Base-by-base conservation (phyloP, 75 land plant species). In the Azolla pinnata region DNA sequence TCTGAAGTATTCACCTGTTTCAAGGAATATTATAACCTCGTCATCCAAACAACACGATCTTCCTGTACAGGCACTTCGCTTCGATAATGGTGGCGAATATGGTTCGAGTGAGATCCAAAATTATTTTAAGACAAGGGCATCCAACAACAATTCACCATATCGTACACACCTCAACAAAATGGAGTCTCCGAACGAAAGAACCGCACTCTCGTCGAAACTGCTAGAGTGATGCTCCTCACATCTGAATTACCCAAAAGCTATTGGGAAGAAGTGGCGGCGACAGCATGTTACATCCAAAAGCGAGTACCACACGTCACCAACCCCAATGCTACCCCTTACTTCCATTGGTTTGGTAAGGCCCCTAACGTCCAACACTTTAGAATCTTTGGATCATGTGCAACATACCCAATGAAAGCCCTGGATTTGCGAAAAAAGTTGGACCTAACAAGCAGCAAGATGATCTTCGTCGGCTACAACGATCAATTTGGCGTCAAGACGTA, bases 241-340 rank as follows among this genome's bases (percentile, higher is more conserved):
- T 26, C 27, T 2, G 40, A 31, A 33, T 59, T 65, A 31, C 28
- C 49, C 21, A 65, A 65, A 40, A 14, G 27, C 24, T 65, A 28
- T 40, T 56, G 60, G 59, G 59, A 21, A 25, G 67, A 38, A 23
- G 47, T 45, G 18, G 17, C 40, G 10, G 33, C 56, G 28, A 63
- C 54, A 24, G 23, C 67, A 40, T 27, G 57, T n/a, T 71, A 59
- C 42, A 1, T 71, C 0, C 24, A 57, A 20, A 71, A 71, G 12
- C 23, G 0, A n/a, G 47, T 25, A 28, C 74, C 63, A 23, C 63
- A 65, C 0, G 45, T 7, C 17, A 29, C 0, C 1, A 56, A 56
- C 24, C 0, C 23, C 0, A 29, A 60, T 1, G 29, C 0, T 1
- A 59, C 57, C 34, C 58, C 67, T 58, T 31, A 50, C 17, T 44